These are phyloP conservation scores for Striga hermonthica DNA, from an alignment of 305 asterid species.

Conservation along the genomic window DNA sequence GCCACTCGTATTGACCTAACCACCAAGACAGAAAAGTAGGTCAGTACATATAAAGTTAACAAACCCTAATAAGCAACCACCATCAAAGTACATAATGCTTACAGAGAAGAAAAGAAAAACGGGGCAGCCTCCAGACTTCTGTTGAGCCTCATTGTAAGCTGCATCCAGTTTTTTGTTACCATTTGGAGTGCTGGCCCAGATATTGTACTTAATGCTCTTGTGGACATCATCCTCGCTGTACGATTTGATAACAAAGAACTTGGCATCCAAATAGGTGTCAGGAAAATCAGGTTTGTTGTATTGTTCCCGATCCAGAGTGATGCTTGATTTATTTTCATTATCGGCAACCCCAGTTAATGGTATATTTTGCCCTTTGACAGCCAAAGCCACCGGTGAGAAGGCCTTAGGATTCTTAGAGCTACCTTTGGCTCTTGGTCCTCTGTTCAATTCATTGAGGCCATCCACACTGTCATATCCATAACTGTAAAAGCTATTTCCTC, in stretches of 20 bases:
- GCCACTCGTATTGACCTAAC: slow-evolving; percentile 80
- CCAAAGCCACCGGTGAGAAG: slow-evolving; percentile 43
- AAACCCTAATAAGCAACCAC: neutral
- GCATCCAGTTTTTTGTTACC: slow-evolving; percentile 74
- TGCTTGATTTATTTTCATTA: slow-evolving; percentile 34
- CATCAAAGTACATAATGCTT: slow-evolving; percentile 23
- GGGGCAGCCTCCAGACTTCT: slow-evolving; percentile 49
- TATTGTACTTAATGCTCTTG: slow-evolving; percentile 68
- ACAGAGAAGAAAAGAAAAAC: slow-evolving; percentile 73
- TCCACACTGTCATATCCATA: slow-evolving; percentile 53
- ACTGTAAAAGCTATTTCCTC: slow-evolving; percentile 55
- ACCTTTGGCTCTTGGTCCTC: slow-evolving; percentile 64
- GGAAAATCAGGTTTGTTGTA: slow-evolving; percentile 46
- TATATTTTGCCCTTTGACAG: slow-evolving; percentile 51
- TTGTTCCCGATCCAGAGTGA: slow-evolving; percentile 51
- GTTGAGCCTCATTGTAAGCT: slow-evolving; percentile 56
- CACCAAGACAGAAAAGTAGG: slow-evolving; percentile 3
- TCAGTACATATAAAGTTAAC: no score
- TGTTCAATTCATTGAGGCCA: slow-evolving; percentile 67
- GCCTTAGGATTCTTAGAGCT: slow-evolving; percentile 46
- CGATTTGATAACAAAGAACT: slow-evolving; percentile 65
- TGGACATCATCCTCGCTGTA: slow-evolving; percentile 82
- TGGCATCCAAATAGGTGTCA: slow-evolving; percentile 45
- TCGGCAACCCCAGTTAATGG: slow-evolving; percentile 41
- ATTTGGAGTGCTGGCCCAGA: slow-evolving; percentile 77